Percentiles rank a stretch among this genome's conserved stretches.
Evolutionary conservation across 345 rosid genomes (phyloP).

Genomic region (Moringa oleifera): DNA sequence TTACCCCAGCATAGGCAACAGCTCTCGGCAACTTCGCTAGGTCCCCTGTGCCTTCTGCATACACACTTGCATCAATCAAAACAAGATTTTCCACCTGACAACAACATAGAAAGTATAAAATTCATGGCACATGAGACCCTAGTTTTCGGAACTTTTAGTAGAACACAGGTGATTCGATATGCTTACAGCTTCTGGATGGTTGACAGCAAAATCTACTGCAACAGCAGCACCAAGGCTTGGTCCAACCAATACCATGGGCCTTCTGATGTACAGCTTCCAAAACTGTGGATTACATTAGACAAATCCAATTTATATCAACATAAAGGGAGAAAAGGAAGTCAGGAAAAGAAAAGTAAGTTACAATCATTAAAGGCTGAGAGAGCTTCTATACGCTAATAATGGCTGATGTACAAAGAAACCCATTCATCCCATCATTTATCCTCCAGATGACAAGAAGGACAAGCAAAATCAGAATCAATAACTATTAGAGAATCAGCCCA

Average conservation of each 20-base stretch:
- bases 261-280: slow-evolving; percentile 75
- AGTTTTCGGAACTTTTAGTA: not conserved
- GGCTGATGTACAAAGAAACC: too few relatives aligned
- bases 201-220: slow-evolving; percentile 73
- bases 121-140: not conserved
- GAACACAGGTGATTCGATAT: not conserved
- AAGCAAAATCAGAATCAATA: too few relatives aligned
- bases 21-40: slow-evolving; percentile 64
- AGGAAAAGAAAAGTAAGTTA: too few relatives aligned
- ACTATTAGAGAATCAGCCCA: too few relatives aligned
- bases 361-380: too few relatives aligned
- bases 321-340: too few relatives aligned
- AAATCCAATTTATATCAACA: too few relatives aligned
- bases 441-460: too few relatives aligned
- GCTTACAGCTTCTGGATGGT: slow-evolving; percentile 83
- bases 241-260: slow-evolving; percentile 81
- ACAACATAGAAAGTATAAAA: not conserved
- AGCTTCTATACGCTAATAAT: too few relatives aligned
- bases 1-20: slow-evolving; percentile 85
- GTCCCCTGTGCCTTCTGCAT: slow-evolving; percentile 86
- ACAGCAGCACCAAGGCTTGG: slow-evolving; percentile 98
- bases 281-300: slow-evolving; percentile 35
- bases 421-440: too few relatives aligned
- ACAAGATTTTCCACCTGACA: slow-evolving; percentile 67
- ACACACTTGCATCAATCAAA: slow-evolving; percentile 87